Evolutionary conservation across 768 basidiomycete genomes (phyloP), one percentile per base, ranked within the genome.

Genomic region (Xerocomellus chrysenteron): DNA sequence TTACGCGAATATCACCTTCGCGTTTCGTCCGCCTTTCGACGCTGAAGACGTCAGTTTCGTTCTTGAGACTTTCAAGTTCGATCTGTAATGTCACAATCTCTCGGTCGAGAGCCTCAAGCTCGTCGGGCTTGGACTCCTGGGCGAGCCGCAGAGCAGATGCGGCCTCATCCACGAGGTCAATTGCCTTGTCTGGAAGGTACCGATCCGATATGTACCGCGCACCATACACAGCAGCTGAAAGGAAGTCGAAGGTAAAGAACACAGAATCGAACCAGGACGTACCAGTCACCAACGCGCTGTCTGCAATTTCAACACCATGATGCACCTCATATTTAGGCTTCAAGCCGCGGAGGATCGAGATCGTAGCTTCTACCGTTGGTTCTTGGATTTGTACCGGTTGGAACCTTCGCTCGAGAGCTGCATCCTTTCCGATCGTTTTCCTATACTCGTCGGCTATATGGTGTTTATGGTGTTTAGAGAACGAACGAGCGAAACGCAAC

Each of bases 121-220:
- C 87, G 52, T 92, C 88, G 0, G 94, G 94, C 66, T 94, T 92
- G 33, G 84, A 87, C 66, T 94, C 92, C 65, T 94, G 94, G 0
- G 93, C 90, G 4, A 97, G 83, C 0, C 92, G 84, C 5, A 98
- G 77, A 0, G 92, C 80, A 2, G 91, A 90, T 1, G 92, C 90
- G 4, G 94, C 94, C 72, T 98, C 96, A 71, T 98, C 96, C 1
- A 98, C 84, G 3, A 97, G 80, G 69, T 96, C 92, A 42, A 93
- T 91, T 11, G 91, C 89, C 68, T 95, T 95, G 73, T 97, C 94
- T 0, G 94, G 94, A 2, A 96, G 79, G 69, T 83, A 94, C 4
- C 93, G 81, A 68, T 93, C 90, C 0, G 92, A 87, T 60, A 96
- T 87, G 65, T 95, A 95, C 17, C 92, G 82, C 24, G 91, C 84